Percentiles rank a stretch among this genome's conserved stretches.
phyloP scores from a whole-genome alignment of 2,329 filamentous ascomycete genomes.

The Aspergillus ibericus region DNA sequence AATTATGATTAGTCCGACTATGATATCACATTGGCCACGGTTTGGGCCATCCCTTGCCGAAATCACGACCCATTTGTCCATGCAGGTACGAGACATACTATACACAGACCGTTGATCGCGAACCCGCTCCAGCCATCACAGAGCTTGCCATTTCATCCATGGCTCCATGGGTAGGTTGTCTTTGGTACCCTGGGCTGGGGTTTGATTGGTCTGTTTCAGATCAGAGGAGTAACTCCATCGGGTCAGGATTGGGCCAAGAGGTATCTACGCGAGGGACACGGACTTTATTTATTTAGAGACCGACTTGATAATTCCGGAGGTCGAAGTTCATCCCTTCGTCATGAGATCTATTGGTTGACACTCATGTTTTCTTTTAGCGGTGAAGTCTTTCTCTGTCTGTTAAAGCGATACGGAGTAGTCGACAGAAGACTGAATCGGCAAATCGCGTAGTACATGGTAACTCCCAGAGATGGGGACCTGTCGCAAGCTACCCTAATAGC shows the following conservation, averaged over 20 bases:
- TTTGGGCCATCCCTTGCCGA: slow-evolving; percentile 1
- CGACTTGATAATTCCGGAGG: background rate
- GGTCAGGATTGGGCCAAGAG: background rate
- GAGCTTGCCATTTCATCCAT: background rate
- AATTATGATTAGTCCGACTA: background rate
- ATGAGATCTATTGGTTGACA: background rate
- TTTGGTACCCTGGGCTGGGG: background rate
- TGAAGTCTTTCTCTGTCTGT: no score
- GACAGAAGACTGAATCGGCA: background rate
- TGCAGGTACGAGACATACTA: slow-evolving; percentile 4
- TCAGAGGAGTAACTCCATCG: background rate
- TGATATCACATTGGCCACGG: slow-evolving; percentile 1
- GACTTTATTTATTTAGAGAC: background rate
- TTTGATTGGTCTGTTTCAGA: background rate
- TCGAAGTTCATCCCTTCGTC: background rate
- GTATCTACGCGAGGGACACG: background rate
- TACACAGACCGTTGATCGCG: background rate
- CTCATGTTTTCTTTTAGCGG: no score
- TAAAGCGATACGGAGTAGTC: no score
- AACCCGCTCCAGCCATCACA: background rate
- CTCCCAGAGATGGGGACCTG: no score
- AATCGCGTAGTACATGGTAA: background rate
- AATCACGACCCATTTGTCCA: background rate
- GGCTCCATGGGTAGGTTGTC: background rate
- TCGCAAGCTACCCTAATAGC: no score